Conservation (phyloP, 768 basidiomycete genomes). For the Sarcomyxa edulis region DNA sequence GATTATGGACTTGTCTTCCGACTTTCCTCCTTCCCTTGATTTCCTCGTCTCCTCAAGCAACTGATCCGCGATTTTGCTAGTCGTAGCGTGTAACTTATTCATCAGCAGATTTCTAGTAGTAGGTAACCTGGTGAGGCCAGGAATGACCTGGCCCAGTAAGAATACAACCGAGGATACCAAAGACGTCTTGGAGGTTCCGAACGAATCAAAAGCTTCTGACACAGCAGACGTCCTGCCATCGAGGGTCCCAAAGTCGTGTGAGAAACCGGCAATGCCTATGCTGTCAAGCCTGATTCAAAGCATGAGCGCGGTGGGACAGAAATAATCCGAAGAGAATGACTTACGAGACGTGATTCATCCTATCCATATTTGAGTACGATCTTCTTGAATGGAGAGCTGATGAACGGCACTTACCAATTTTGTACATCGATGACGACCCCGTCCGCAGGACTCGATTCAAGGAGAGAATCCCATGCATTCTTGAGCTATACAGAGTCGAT, state of each 20-base stretch:
- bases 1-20: slow-evolving; percentile 27
- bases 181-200: slow-evolving; percentile 21
- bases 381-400: too few relatives aligned
- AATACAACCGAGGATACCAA: slow-evolving; percentile 24
- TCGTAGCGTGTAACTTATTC: slow-evolving; percentile 22
- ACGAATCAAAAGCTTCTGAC: slow-evolving; percentile 33
- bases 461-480: slow-evolving; percentile 19
- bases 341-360: slow-evolving; percentile 43
- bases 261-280: slow-evolving; percentile 55
- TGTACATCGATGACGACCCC: slow-evolving; percentile 41
- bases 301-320: not conserved
- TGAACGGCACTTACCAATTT: slow-evolving; percentile 28
- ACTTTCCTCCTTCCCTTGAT: slow-evolving; percentile 25
- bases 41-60: slow-evolving; percentile 30
- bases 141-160: slow-evolving; percentile 31
- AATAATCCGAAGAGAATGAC: slow-evolving; percentile 5
- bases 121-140: slow-evolving; percentile 28
- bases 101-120: slow-evolving; percentile 26
- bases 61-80: slow-evolving; percentile 33
- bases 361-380: not conserved
- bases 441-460: slow-evolving; percentile 18
- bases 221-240: slow-evolving; percentile 40
- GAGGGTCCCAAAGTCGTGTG: slow-evolving; percentile 50
- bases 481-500: slow-evolving; percentile 25
- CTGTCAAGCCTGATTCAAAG: slow-evolving; percentile 46